These are phyloP conservation scores for Penicillium soppii DNA, from an alignment of 495 filamentous ascomycete genomes.

Conservation along the genomic window DNA sequence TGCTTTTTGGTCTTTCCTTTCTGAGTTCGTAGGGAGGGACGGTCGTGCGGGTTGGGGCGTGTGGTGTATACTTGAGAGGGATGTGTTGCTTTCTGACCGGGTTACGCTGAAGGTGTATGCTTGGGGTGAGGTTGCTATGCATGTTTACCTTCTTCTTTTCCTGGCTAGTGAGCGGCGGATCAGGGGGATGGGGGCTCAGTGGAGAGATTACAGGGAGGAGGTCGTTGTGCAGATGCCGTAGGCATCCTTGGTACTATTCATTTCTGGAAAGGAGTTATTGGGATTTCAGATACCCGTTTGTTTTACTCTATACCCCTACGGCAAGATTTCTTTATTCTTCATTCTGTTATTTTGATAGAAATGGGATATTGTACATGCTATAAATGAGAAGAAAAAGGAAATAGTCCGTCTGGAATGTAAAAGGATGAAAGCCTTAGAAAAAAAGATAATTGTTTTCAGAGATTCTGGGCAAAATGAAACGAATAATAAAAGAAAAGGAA, in stretches of 20 bases:
- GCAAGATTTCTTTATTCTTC: background rate
- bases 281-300: too few species aligned
- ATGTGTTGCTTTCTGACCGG: background rate
- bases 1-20: slow-evolving; percentile 62
- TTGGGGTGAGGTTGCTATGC: slow-evolving; percentile 61
- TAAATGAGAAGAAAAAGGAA: background rate
- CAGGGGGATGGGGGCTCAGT: slow-evolving; percentile 50
- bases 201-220: slow-evolving; percentile 57
- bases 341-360: slow-evolving; percentile 3
- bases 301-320: background rate
- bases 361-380: slow-evolving; percentile 22
- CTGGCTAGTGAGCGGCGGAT: slow-evolving; percentile 60
- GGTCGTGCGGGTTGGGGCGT: slow-evolving; percentile 69
- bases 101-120: slow-evolving; percentile 57
- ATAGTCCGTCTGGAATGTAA: background rate
- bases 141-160: slow-evolving; percentile 66
- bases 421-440: background rate
- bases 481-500: slow-evolving; percentile 9
- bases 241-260: background rate
- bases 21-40: slow-evolving; percentile 52
- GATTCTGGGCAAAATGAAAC: background rate
- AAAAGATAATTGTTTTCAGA: slow-evolving; percentile 6
- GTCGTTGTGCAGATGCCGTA: slow-evolving; percentile 47
- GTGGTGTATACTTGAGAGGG: slow-evolving; percentile 42
- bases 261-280: background rate